Evolutionary conservation across 495 filamentous ascomycete genomes (phyloP), one percentile per base, ranked within the genome.

Genomic region (Podospora bellae-mahoneyi): DNA sequence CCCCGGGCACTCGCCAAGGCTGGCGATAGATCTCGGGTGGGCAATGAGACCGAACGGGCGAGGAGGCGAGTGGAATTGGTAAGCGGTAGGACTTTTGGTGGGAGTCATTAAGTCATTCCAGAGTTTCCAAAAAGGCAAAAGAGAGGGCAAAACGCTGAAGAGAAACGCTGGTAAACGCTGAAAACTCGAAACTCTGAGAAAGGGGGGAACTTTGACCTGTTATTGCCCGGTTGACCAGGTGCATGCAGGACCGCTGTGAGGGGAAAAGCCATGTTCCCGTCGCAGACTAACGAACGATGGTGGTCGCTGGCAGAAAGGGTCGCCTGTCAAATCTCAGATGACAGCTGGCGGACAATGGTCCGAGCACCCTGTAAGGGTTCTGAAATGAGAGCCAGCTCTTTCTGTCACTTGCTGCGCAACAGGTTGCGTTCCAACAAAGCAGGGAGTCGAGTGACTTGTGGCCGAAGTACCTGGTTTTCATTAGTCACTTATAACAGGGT

Each of bases 401-500:
- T 58, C 55, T 58, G n/a, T 58, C 55, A 20, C 55, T 58, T 48
- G 18, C 61, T 63, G 28, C 61, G 61, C 61, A 63, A 32, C 61
- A 63, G 30, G 30, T 60, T 60, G 55, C 23, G 56, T 61, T 66
- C 57, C 67, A 65, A 71, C 57, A 58, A 44, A 64, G 66, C 56
- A 66, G 69, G 34, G 64, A 65, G 62, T 28, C 59, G 60, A 65
- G 72, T 69, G 70, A 74, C 72, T 65, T 72, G 26, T 64, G 62
- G 60, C 59, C 64, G 23, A 72, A 72, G 73, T 70, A 70, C 73
- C 70, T 70, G 65, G 70, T 70, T 69, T 67, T 27, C 62, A 70
- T 72, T 72, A 68, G 73, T 72, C 66, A 69, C 66, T 74, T 74
- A 74, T 72, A 74, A 69, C 73, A 66, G 68, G 68, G 72, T 66